These are phyloP conservation scores for Boeremia lycopersici DNA, from an alignment of 2,329 filamentous ascomycete genomes.

Conservation along the genomic window DNA sequence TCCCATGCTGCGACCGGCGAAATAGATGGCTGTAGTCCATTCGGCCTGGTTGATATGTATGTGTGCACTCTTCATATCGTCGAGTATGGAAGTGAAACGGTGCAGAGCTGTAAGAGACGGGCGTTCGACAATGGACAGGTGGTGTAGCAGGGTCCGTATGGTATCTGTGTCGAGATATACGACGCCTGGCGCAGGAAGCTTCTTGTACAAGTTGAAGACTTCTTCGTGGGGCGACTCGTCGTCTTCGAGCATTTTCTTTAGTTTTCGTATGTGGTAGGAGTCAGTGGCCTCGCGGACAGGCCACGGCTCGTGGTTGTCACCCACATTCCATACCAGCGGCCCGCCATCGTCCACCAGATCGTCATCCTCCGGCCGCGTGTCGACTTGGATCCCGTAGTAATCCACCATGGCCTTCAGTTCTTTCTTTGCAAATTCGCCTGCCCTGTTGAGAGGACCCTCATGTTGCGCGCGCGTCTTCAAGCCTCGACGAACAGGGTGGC, in stretches of 20 bases:
- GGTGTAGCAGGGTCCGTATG: constrained; percentile 69
- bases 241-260: constrained; percentile 51
- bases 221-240: constrained; percentile 53
- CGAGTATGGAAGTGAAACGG: constrained; percentile 80
- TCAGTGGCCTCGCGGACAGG: constrained; percentile 40
- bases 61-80: constrained; percentile 78
- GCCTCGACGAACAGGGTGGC: constrained; percentile 13
- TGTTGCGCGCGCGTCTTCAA: constrained; percentile 15
- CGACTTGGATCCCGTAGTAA: constrained; percentile 49
- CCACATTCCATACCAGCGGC: constrained; percentile 39
- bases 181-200: constrained; percentile 60
- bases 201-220: constrained; percentile 60
- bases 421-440: constrained; percentile 46
- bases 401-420: constrained; percentile 57
- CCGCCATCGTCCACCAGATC: constrained; percentile 34
- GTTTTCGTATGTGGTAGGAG: constrained; percentile 40
- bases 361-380: constrained; percentile 33
- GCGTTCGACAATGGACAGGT: constrained; percentile 68
- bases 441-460: constrained; percentile 28
- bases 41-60: constrained; percentile 70
- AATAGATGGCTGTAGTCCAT: constrained; percentile 85
- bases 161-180: constrained; percentile 56
- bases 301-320: constrained; percentile 42
- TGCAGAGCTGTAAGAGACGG: constrained; percentile 66
- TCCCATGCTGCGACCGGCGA: constrained; percentile 74